Base-by-base conservation (phyloP, 805 yeast species). In the Kuraishia hungarica region DNA sequence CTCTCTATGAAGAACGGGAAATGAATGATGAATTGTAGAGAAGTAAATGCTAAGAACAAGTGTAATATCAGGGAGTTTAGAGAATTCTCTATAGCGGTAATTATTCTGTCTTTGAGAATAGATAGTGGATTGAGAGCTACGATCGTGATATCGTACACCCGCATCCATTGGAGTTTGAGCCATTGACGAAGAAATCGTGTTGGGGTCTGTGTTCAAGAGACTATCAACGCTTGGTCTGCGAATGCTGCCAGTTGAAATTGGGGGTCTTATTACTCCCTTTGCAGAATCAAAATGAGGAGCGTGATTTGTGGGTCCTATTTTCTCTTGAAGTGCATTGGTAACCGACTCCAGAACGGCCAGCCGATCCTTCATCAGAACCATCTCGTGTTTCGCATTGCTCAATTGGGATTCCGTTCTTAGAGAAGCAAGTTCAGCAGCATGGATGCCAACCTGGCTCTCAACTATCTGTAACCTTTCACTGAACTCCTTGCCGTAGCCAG, bases 401-500 rank as follows among this genome's bases (percentile, higher is more conserved):
- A 15, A 29, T 35, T 49, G 28, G 19, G 23, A 22, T 21, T 11
- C 28, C 19, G 19, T 22, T 20, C 49, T 11, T n/a, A 51, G 24
- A 15, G 47, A 35, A 6, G 29, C 29, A 6, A 53, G 39, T 19
- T 55, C 54, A 13, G 7, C 24, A 19, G 53, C 51, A 6, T 52
- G 35, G 24, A 19, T 26, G 11, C 26, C 47, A 22, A 22, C 7
- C 51, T 28, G 47, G 28, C 22, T 19, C 35, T 58, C 59, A 8
- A 57, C 35, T n/a, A 35, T 2, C 28, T 57, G 53, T n/a, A 60
- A 47, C 50, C 64, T 54, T 23, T 56, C 57, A 29, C 57, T 56
- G 50, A 63, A 59, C 28, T 60, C 62, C 47, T 55, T 59, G 11
- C 67, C 67, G 46, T 63, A 64, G 17, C 66, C 68, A 4, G 61